Evolutionary conservation across 768 basidiomycete genomes (phyloP), one percentile per base, ranked within the genome.

Genomic region (Galerina sulciceps): DNA sequence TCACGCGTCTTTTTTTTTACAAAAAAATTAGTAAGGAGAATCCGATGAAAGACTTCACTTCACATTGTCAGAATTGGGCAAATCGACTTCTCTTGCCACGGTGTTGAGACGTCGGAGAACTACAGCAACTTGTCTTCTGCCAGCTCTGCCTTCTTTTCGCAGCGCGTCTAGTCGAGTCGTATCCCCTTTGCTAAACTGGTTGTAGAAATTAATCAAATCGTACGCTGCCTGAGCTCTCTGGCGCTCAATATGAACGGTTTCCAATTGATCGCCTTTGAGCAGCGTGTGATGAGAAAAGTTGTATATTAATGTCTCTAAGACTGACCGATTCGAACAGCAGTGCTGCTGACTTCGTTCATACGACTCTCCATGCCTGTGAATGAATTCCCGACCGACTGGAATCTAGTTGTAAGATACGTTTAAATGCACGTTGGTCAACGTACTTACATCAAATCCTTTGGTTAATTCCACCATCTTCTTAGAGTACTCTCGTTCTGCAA

Each of bases 151-250:
- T 66, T 93, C 95, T 71, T 90, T 98, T 69, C 85, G 88, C 69
- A 93, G 78, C 31, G 82, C 79, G 67, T 93, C 95, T 55, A 93
- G 76, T 47, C 84, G 83, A 2, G 83, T 77, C 1, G 90, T 92
- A 60, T 96, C 93, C 1, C 86, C 90, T 54, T 86, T 86, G 8
- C 90, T 87, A 65, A 99, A 91, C 60, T 96, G 93, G 65, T 94
- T 94, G 71, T 98, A 98, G 71, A 90, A 96, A 63, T 94, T 89
- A 48, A 99, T 91, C 22, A 99, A 76, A 69, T 99, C 91, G 64
- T 94, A 90, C 0, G 97, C 94, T 6, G 96, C 96, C 67, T 96
- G 93, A 2, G 96, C 96, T 62, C 95, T 81, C 71, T 94, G 91
- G 14, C 96, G 85, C 62, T 96, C 91, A 54, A 94, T 84, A 69